Evolutionary conservation across 805 yeast species (phyloP).

Genomic region (Pichia cephalocereana): DNA sequence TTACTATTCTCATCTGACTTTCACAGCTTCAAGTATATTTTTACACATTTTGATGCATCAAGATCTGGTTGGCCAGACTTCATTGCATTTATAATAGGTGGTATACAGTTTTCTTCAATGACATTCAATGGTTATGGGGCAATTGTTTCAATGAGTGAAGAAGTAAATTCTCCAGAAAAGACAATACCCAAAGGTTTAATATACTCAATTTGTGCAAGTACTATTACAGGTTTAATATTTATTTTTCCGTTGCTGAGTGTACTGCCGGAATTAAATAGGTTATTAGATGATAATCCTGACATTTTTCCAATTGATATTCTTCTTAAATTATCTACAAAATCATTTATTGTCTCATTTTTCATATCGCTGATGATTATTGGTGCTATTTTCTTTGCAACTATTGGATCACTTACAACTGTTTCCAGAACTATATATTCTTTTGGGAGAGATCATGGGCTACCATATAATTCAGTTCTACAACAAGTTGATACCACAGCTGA

Average conservation of each 20-base stretch:
- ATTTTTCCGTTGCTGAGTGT: conserved; percentile 64
- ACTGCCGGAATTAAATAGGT: conserved; percentile 50
- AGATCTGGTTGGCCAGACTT: conserved; percentile 70
- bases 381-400: conserved; percentile 64
- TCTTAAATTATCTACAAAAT: conserved; percentile 61
- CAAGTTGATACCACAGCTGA: conserved; percentile 47
- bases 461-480: conserved; percentile 55
- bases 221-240: conserved; percentile 62
- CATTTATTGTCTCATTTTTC: conserved; percentile 59
- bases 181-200: conserved; percentile 69
- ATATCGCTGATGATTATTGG: conserved; percentile 59
- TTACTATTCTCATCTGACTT: conserved; percentile 49
- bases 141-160: conserved; percentile 75
- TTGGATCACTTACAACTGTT: conserved; percentile 73
- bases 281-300: conserved; percentile 54
- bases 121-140: conserved; percentile 79
- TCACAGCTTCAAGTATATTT: conserved; percentile 48
- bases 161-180: conserved; percentile 65
- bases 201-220: conserved; percentile 53
- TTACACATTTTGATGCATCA: conserved; percentile 60
- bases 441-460: conserved; percentile 77
- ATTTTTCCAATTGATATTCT: conserved; percentile 74
- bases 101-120: conserved; percentile 69
- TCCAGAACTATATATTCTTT: conserved; percentile 76
- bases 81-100: conserved; percentile 70